phyloP scores from a whole-genome alignment of 1,284 basidiomycete genomes.

The Stygiomarasmius scandens region DNA sequence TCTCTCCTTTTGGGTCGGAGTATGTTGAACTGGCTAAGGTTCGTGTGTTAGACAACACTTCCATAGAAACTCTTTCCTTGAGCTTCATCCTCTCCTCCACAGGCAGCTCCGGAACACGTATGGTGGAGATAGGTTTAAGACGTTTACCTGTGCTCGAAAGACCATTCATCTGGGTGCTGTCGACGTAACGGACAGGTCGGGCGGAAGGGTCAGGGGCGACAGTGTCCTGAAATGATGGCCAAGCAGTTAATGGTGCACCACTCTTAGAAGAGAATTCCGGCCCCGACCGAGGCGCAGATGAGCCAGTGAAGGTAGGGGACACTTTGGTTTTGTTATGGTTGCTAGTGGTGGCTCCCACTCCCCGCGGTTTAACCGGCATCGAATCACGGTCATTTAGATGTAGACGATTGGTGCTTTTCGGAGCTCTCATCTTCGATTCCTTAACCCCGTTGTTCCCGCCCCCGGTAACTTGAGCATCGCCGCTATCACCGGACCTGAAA shows the following conservation, averaged over 20 bases:
- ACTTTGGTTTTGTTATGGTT: too few species aligned
- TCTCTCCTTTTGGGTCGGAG: too few species aligned
- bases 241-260: background rate
- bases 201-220: background rate
- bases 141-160: constrained; percentile 21
- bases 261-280: too few species aligned
- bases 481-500: too few species aligned
- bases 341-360: too few species aligned
- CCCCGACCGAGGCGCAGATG: too few species aligned
- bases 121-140: constrained; percentile 39
- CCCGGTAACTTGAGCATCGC: too few species aligned
- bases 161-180: background rate
- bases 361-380: background rate
- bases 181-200: background rate
- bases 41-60: background rate
- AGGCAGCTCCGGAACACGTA: constrained; percentile 36
- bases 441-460: too few species aligned
- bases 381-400: background rate
- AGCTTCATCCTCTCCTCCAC: constrained; percentile 16
- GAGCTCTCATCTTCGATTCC: background rate
- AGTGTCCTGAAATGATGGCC: background rate
- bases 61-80: constrained; percentile 5
- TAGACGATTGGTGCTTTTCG: background rate
- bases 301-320: too few species aligned
- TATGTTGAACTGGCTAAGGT: too few species aligned